Evolutionary conservation across 2,329 filamentous ascomycete genomes (phyloP), one percentile per base, ranked within the genome.

Genomic region (Aspergillus transmontanensis): DNA sequence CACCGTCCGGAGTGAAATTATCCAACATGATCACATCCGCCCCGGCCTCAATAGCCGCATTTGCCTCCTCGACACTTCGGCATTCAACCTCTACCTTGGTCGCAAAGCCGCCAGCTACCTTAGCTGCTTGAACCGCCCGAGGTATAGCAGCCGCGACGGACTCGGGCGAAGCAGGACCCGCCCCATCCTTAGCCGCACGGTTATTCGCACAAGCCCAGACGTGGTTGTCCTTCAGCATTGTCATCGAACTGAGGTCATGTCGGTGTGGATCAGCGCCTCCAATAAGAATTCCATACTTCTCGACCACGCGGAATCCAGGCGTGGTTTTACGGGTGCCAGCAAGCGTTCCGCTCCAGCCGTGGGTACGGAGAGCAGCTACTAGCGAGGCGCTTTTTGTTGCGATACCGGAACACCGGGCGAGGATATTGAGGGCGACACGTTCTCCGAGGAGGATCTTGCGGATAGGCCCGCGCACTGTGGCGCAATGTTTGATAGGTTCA

Each of bases 201-300:
- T 80, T 79, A 60, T 80, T 77, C 57, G 90, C 90, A 59, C 91
- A 90, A 66, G 92, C 93, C 90, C 94, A 97, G 62, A 99, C 90
- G 80, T 99, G 95, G 80, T 99, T 99, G 80, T 99, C 95, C 83
- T 99, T 99, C 68, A 99, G 85, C 95, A 99, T 99, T 61, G 94
- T 94, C 95, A 99, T 98, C 68, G 90, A 87, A 76, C 89, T 91
- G 61, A 99, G 83, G 77, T 99, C 95, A 80, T 97, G 92, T 36
- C 95, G 85, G 78, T 99, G 95, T 3, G 90, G 87, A 79, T 99
- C 95, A 19, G 93, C 94, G 12, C 95, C 95, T 61, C 94, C 95
- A 19, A 96, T 90, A 26, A 97, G 83, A 90, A 99, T 97, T 70
- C 93, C 95, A 79, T 99, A 99, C 81, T 99, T 99, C 80, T 99